Evolutionary conservation across 331 rosid genomes (phyloP).

Genomic region (Quercus lobata): DNA sequence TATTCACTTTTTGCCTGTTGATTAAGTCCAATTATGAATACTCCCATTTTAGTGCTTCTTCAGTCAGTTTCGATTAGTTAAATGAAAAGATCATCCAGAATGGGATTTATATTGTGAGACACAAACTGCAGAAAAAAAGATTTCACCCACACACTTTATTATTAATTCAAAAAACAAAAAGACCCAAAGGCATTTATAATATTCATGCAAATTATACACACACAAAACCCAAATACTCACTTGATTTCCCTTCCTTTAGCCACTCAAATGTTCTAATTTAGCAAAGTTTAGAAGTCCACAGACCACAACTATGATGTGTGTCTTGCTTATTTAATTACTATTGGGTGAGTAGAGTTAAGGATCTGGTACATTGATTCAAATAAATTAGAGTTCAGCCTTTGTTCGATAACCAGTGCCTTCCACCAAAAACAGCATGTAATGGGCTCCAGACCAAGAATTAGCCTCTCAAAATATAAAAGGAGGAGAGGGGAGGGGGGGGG

Average conservation of each 20-base stretch:
- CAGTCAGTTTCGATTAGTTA: neutral
- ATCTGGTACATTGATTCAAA: no score
- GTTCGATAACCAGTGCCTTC: no score
- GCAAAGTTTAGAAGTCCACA: neutral
- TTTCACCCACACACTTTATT: neutral
- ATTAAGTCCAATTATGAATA: neutral
- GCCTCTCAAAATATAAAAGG: no score
- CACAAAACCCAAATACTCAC: neutral
- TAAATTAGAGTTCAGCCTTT: no score
- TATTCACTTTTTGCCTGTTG: neutral
- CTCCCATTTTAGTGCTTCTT: neutral
- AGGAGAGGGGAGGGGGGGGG: no score
- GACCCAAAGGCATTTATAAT: neutral
- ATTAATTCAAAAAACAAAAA: neutral
- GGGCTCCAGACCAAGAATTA: no score
- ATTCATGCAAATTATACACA: neutral
- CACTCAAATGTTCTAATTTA: constrained; percentile 5
- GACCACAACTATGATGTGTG: neutral
- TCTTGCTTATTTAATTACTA: no score
- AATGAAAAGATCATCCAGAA: neutral
- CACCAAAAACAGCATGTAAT: no score
- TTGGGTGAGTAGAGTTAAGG: no score
- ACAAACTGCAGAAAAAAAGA: neutral
- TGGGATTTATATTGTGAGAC: neutral
- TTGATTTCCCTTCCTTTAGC: constrained; percentile 2